A percentile compares a stretch with the other conserved stretches of the same genome.
Evolutionary conservation across 179 eudicot species (phyloP).

Genomic region (Amaranthus tricolor): DNA sequence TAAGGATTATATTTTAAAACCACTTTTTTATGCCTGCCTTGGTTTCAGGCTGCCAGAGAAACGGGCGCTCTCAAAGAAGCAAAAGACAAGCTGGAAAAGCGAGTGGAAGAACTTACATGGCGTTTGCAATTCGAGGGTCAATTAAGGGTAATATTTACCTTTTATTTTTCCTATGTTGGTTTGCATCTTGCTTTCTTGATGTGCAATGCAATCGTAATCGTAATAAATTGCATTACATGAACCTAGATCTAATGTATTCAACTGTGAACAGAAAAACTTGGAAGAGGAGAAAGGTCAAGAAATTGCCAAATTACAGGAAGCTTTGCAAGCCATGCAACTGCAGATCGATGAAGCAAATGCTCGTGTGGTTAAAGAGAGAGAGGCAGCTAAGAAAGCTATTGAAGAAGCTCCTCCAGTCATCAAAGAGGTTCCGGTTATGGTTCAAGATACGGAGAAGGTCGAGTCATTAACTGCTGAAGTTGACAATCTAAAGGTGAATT

Average conservation of each 20-base stretch:
- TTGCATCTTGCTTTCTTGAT: not conserved
- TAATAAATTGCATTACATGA: slow-evolving; percentile 3
- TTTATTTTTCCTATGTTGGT: not conserved
- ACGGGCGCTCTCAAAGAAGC: slow-evolving; percentile 97
- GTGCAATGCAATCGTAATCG: not conserved
- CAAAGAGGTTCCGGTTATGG: slow-evolving; percentile 84
- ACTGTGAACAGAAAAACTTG: slow-evolving; percentile 65
- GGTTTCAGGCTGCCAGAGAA: slow-evolving; percentile 90
- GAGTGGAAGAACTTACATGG: slow-evolving; percentile 99
- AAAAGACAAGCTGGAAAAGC: slow-evolving; percentile 96
- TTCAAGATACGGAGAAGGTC: slow-evolving; percentile 81
- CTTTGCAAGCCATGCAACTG: slow-evolving; percentile 60
- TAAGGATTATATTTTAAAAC: not conserved
- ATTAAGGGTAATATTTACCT: slow-evolving; percentile 55
- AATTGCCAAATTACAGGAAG: slow-evolving; percentile 71
- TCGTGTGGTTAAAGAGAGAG: slow-evolving; percentile 59
- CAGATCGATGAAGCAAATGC: slow-evolving; percentile 85
- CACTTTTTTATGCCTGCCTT: slow-evolving; percentile 18
- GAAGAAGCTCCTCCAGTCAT: slow-evolving; percentile 94
- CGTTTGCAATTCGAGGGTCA: slow-evolving; percentile 95
- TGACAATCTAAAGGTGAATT: slow-evolving; percentile 66
- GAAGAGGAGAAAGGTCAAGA: slow-evolving; percentile 95
- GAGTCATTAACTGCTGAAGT: slow-evolving; percentile 73
- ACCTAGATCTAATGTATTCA: slow-evolving; percentile 10
- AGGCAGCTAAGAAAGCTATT: slow-evolving; percentile 78